Base-by-base conservation (phyloP, 2,329 filamentous ascomycete species). In the Paracoccidioides lutzii region DNA sequence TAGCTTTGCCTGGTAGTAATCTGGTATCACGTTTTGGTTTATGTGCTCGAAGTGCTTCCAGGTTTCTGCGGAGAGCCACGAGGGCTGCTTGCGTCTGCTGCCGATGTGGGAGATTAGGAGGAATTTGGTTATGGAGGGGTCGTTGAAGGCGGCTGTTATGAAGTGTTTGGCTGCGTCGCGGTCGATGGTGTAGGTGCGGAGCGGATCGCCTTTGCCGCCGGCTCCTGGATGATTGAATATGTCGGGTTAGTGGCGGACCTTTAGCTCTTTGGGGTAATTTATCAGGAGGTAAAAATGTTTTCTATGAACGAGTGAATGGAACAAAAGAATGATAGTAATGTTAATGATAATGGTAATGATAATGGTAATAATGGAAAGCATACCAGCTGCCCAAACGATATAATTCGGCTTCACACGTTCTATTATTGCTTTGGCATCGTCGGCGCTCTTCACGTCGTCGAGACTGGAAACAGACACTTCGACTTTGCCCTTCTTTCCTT, bases 391-490 rank as follows among this genome's bases (percentile, higher is more conserved):
- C 72, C 72, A 76, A 52, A 76, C 70, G 5, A 76, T 70, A 60
- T 73, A 75, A 58, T 76, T 69, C 1, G 75, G 74, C 15, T 65
- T 65, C 8, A 70, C 68, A 22, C 64, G 60, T 38, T 73, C 67
- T 42, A 91, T 68, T 56, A 90, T 78, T 41, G 71, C 73, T 61
- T 79, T 74, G 0, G 86, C 87, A 59, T 85, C 79, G 0, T 71
- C 73, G 52, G 82, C 77, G 54, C 73, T 81, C 67, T 81, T 82
- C 43, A 90, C 77, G 15, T 88, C 85, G 54, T 88, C 85, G 22
- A 91, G 72, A 64, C 82, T 88, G 64, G 79, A 78, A 14, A 91
- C 76, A 0, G 90, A 73, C 3, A 90, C 83, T 54, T 81, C 78
- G 41, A 93, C 72, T 59, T 80, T 84, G 32, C 84, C 84, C 1